Evolutionary conservation across 1,284 basidiomycete genomes (phyloP), one percentile per base, ranked within the genome.

Genomic region (Cutaneotrichosporon sp.): DNA sequence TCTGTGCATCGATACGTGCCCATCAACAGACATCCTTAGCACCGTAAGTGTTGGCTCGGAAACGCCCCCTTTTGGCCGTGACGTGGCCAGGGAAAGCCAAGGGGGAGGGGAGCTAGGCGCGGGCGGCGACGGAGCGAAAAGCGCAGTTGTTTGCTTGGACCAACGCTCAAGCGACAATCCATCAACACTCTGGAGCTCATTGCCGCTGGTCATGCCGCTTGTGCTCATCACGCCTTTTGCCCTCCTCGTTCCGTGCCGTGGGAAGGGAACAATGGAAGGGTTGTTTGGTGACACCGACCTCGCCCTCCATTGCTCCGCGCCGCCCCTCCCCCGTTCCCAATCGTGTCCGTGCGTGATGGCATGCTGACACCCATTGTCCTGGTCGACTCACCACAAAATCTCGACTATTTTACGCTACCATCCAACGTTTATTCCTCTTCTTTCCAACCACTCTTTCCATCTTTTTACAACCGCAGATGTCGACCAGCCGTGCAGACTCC

Each of bases 401-500:
- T n/a, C 49, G 22, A n/a, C 45, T 17, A 17, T 13, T 52, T 34
- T 41, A 35, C 35, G n/a, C n/a, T n/a, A n/a, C 15, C 17, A 46
- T 33, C 37, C 14, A 22, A n/a, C n/a, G n/a, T n/a, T n/a, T n/a
- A n/a, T n/a, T 46, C 38, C 38, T 48, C 22, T 52, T 49, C 47
- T 49, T 49, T 48, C 51, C 17, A 45, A 30, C 40, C 1, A 12
- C 8, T 20, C 22, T 39, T 15, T 44, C 41, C n/a, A 18, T 26
- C 23, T 15, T 26, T 40, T 48, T 46, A 21, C 20, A 39, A 34
- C 9, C 37, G 40, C 56, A 83, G 82, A 91, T 91, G 89, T 77
- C 87, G 72, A 85, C 56, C 35, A 82, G 85, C 73, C 90, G 90
- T 76, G 90, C 93, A 84, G 91, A 94, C 78, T 91, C 88, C 72